Evolutionary conservation across 345 rosid species (phyloP), one percentile per base, ranked within the genome.

Genomic region (Ailanthus altissimus): DNA sequence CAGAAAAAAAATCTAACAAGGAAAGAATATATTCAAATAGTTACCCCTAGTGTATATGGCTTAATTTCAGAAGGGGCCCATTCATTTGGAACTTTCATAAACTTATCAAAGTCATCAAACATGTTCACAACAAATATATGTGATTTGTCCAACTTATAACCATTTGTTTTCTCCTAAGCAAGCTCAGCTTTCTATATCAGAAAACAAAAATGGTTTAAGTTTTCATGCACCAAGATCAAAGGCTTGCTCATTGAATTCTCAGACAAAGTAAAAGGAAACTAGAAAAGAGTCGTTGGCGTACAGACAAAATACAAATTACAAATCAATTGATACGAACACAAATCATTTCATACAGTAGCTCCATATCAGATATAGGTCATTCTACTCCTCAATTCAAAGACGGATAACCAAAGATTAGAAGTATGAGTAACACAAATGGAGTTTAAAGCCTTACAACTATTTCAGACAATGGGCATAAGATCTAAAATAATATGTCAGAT

Each of bases 31-130:
- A 67, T 50, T 9, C 21, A 26, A 51, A 42, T 16, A 75, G 74
- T 72, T 87, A 96, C 99, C 95, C 97, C 98, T 20, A 97, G 94
- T 16, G 77, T 78, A 77, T 91, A 96, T 0, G 94, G 97, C 76
- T 78, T 90, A 72, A 85, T 76, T 73, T 90, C 94, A 15, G 99
- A 97, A 32, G 97, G 89, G 46, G 94, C 98, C 99, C 98, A 96
- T 74, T 91, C 88, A 75, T 96, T 91, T 5, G 88, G 93, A 75
- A 93, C 97, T 84, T 73, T 91, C 98, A 92, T 95, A 77, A 85
- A 90, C 77, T 83, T 92, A 16, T 92, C 90, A 42, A 95, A 88
- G 57, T 93, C 98, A 79, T 90, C 94, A 28, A 88, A 92, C 92
- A 88, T 87, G 85, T 83, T 95, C 13, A 92, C 98, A 13, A 85